These are phyloP conservation scores for Thecaphora thlaspeos DNA, from an alignment of 1,284 basidiomycete species.

Conservation along the genomic window DNA sequence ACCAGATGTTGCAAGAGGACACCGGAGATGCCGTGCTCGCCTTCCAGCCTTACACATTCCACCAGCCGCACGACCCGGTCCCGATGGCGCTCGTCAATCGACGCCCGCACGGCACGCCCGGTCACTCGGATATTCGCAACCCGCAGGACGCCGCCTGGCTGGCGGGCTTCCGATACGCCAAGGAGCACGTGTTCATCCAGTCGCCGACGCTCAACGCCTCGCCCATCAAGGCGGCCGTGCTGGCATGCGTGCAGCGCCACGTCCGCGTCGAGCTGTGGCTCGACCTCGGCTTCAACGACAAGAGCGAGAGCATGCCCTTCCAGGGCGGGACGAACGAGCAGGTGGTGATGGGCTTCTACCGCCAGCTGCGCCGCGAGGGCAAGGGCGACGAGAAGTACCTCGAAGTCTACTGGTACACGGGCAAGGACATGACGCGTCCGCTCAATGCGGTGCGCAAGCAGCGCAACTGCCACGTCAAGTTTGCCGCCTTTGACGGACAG, in stretches of 20 bases:
- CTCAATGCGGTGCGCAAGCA: slow-evolving; percentile 73
- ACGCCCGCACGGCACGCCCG: slow-evolving; percentile 67
- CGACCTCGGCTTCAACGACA: slow-evolving; percentile 59
- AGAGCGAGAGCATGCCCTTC: slow-evolving; percentile 70
- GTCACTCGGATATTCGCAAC: slow-evolving; percentile 65
- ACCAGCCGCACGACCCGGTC: slow-evolving; percentile 61
- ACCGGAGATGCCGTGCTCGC: slow-evolving; percentile 36
- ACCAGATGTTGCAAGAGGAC: slow-evolving; percentile 9
- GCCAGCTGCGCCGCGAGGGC: slow-evolving; percentile 43
- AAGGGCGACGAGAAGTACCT: slow-evolving; percentile 62
- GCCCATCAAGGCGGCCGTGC: slow-evolving; percentile 68
- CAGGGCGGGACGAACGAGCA: slow-evolving; percentile 79
- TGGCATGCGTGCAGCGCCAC: slow-evolving; percentile 67
- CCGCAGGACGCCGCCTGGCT: slow-evolving; percentile 77
- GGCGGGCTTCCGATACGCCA: slow-evolving; percentile 69
- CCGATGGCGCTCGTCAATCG: slow-evolving; percentile 75
- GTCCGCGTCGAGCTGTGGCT: slow-evolving; percentile 64
- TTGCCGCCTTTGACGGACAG: slow-evolving; percentile 71
- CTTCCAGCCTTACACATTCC: slow-evolving; percentile 51
- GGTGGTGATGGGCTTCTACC: slow-evolving; percentile 69
- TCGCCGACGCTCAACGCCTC: slow-evolving; percentile 71
- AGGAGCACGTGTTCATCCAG: slow-evolving; percentile 69
- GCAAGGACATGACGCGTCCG: slow-evolving; percentile 71
- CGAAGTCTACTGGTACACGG: slow-evolving; percentile 68
- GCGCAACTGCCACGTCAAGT: slow-evolving; percentile 69